Evolutionary conservation across 768 basidiomycete genomes (phyloP), one percentile per base, ranked within the genome.

Genomic region (Podaxis sp.): DNA sequence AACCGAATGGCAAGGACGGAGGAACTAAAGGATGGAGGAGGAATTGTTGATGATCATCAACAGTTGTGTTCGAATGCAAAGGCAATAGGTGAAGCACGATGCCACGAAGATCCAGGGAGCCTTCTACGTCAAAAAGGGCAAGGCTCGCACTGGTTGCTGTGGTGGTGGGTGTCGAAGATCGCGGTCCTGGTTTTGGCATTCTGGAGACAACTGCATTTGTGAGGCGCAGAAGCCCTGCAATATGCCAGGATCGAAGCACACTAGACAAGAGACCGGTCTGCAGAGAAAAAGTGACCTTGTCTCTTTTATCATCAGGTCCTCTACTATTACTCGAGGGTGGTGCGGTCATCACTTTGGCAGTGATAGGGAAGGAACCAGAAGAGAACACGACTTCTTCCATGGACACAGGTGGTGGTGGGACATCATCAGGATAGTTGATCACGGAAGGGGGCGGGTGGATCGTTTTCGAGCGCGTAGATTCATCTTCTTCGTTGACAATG

Each of bases 21-120:
- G 88, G 86, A 4, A 79, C 69, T n/a, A 89, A 72, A 2, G 89
- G 89, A 23, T 76, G 79, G 18, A 76, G 70, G 68, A 87, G 90
- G 67, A 84, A 91, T 53, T 65, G 65, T 11, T 58, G 62, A 60
- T 73, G 55, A 23, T 64, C 35, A 21, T 56, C 48, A 32, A 66
- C 61, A 50, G 61, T 61, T 47, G 63, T 58, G 2, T 60, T 38
- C 18, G 64, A 61, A 7, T 72, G 65, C 0, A 80, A 77, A 53
- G 85, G 74, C 11, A 85, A 63, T 35, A 89, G 62, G 5, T 86
- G 58, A 28, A 82, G 70, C 5, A 87, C 69, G 11, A 83, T 77
- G 2, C 84, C 81, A 35, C 69, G 70, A 46, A 70, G 50, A 38
- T 66, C 61, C 10, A 66, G 7, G 18, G 64, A 59, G 10, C 44